Base-by-base conservation (phyloP, 129 eudicot species). In the Dittrichia graveolens region DNA sequence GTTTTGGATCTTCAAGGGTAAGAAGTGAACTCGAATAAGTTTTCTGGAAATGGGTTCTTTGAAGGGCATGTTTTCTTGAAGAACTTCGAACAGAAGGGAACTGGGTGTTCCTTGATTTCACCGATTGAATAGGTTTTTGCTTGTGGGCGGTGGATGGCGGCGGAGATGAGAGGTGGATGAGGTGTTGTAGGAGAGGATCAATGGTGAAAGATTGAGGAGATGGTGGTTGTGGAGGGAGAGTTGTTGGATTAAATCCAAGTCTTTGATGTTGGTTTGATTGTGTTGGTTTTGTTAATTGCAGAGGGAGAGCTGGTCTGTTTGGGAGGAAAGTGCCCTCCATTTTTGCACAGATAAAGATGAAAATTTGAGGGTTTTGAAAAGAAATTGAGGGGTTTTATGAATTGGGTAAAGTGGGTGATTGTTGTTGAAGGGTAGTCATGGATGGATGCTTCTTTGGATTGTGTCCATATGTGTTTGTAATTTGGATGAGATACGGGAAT, bases 251-350 rank as follows among this genome's bases (percentile, higher is more conserved):
- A 84, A 87, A 82, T 35, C 81, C 85, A 12, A 76, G 40, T 41
- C 86, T 72, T 59, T 53, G 59, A 50, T 67, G 81, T 50, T 50
- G 79, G 87, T 67, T 87, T 59, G 87, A 58, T 76, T 77, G 81
- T 15, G 78, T 74, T 45, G 96, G 87, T 70, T 91, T 91, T 63
- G 91, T 60, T 40, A 78, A 83, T 66, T 83, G 98, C 3, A 75
- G 72, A 38, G 98, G 98, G 65, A 92, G 77, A 38, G 90, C 73
- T 37, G 96, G 98, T 59, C 89, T 80, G 80, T 85, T 89, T 6
- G 96, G 95, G 76, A 89, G 85, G 13, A 83, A 75, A 57, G 83
- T 77, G 42, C 90, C 97, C 61, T 89, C 96, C 96, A 87, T 92
- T 72, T 69, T 65, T 19, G 81, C 14, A 65, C 6, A n/a, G 19